Evolutionary conservation across 305 asterid species (phyloP).

Genomic region (Euphrasia arctica): DNA sequence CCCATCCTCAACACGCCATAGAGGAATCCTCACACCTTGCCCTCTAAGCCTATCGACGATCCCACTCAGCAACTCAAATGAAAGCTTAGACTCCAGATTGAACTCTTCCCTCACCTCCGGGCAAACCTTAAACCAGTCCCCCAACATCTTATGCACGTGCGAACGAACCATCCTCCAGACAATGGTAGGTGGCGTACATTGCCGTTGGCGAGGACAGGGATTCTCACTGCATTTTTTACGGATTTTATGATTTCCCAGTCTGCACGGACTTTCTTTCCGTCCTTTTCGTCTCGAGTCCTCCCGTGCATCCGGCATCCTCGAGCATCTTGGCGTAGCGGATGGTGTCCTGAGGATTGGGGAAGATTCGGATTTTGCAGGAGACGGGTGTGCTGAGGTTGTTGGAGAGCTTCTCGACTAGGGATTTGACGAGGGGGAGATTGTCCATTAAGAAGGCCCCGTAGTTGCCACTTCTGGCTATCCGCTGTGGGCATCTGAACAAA

Average conservation of each 20-base stretch:
- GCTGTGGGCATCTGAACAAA: conserved; percentile 78
- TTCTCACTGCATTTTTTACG: conserved; percentile 68
- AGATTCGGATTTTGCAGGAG: conserved; percentile 86
- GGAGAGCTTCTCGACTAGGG: conserved; percentile 74
- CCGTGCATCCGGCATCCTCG: conserved; percentile 97
- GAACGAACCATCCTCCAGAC: conserved; percentile 84
- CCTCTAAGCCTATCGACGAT: conserved; percentile 63
- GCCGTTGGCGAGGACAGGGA: conserved; percentile 94
- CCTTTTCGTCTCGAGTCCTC: conserved; percentile 87
- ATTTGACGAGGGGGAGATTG: conserved; percentile 77
- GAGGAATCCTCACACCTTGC: conserved; percentile 64
- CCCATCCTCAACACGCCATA: conserved; percentile 39
- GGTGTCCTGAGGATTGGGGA: conserved; percentile 70
- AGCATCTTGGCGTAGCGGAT: conserved; percentile 81
- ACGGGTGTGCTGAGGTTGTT: conserved; percentile 71
- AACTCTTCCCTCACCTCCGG: conserved; percentile 74
- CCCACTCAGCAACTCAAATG: conserved; percentile 70
- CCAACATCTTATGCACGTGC: conserved; percentile 79
- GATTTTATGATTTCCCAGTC: conserved; percentile 79
- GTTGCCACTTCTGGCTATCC: conserved; percentile 80
- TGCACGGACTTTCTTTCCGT: conserved; percentile 80
- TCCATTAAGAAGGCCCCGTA: conserved; percentile 98
- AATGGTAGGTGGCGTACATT: conserved; percentile 64
- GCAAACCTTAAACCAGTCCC: conserved; percentile 80
- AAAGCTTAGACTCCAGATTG: conserved; percentile 57